Percentiles rank a stretch among this genome's conserved stretches.
Evolutionary conservation across 768 basidiomycete genomes (phyloP).

Genomic region (Psilocybe tampanensis): DNA sequence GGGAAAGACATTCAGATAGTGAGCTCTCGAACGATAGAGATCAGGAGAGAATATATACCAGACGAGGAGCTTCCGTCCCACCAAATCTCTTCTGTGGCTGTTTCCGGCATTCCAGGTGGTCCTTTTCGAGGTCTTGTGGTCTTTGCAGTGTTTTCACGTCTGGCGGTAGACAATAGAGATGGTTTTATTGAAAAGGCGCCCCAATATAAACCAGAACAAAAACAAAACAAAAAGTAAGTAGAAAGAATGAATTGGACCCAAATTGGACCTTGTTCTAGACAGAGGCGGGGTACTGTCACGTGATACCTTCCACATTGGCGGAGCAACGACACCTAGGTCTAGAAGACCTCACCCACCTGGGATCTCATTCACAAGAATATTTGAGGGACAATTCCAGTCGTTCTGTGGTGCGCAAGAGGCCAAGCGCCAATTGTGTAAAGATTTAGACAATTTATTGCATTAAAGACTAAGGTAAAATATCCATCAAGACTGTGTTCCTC

Average conservation of each 20-base stretch:
- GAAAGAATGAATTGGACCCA: background rate
- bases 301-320: too few relatives aligned
- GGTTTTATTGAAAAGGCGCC: background rate
- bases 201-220: slow-evolving; percentile 4
- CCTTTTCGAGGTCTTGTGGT: slow-evolving; percentile 14
- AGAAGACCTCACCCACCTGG: too few relatives aligned
- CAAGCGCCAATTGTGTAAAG: too few relatives aligned
- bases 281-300: slow-evolving; percentile 7
- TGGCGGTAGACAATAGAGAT: slow-evolving; percentile 18
- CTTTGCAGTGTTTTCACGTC: slow-evolving; percentile 16
- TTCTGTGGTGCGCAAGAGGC: too few relatives aligned
- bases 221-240: slow-evolving; percentile 1
- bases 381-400: too few relatives aligned
- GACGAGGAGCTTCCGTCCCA: slow-evolving; percentile 25
- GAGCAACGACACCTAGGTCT: too few relatives aligned
- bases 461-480: background rate
- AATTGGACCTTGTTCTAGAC: background rate
- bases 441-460: too few relatives aligned
- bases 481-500: too few relatives aligned
- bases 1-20: slow-evolving; percentile 7
- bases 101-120: slow-evolving; percentile 7
- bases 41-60: slow-evolving; percentile 12
- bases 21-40: slow-evolving; percentile 6
- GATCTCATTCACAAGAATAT: too few relatives aligned
- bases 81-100: slow-evolving; percentile 19